phyloP scores from a whole-genome alignment of 805 yeast species.

The Schwanniomyces occidentalis region DNA sequence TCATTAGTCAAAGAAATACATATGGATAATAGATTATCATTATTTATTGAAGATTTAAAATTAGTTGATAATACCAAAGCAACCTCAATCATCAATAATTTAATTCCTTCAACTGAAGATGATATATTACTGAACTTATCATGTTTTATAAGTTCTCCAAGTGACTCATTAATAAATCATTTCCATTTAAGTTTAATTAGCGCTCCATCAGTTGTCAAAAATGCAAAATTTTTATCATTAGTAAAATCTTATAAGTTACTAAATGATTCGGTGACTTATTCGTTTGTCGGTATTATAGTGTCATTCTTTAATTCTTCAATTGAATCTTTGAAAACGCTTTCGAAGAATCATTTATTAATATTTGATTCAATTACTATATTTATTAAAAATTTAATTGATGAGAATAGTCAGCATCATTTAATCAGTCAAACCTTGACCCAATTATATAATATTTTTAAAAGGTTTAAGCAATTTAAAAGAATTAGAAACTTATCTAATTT shows the following conservation, averaged over 20 bases:
- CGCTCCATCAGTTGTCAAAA: neutral
- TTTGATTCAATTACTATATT: constrained; percentile 6
- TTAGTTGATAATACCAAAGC: neutral
- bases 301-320: constrained; percentile 1
- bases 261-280: constrained; percentile 4
- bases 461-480: constrained; percentile 36
- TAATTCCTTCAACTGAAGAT: neutral
- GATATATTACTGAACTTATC: constrained; percentile 1
- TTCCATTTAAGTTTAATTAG: constrained; percentile 3
- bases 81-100: neutral
- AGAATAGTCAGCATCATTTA: neutral
- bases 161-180: constrained; percentile 1
- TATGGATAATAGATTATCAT: constrained; percentile 3
- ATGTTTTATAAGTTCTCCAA: neutral
- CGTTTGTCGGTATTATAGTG: constrained; percentile 5
- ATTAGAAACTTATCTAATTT: constrained; percentile 48
- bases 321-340: neutral
- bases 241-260: constrained; percentile 1
- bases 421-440: constrained; percentile 5
- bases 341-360: constrained; percentile 4
- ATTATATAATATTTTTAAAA: constrained; percentile 13
- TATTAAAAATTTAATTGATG: constrained; percentile 6
- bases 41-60: constrained; percentile 10
- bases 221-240: constrained; percentile 1
- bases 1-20: constrained; percentile 7